Evolutionary conservation across 1,284 basidiomycete species (phyloP), one percentile per base, ranked within the genome.

Genomic region (Apiotrichum montevideense): DNA sequence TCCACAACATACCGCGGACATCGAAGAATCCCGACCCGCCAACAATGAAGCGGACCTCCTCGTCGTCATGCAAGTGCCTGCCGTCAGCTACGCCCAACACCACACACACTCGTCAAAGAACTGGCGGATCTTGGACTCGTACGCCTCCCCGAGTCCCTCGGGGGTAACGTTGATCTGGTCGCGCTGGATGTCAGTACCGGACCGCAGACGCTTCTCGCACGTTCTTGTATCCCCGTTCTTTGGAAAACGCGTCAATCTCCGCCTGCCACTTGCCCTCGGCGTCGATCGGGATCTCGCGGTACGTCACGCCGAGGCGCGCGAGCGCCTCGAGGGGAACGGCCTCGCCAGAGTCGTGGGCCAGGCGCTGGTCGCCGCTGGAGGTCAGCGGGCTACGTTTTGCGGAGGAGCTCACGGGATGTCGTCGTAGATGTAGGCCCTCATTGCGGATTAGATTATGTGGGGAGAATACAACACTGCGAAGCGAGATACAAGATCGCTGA

Each of bases 11-110:
- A 86, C 87, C 86, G 59, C 88, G 81, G 35, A 91, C 81, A 62
- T 92, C 90, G 67, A 93, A 94, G 79, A 84, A 95, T 0, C 90
- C 90, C 46, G 83, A 84, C 6, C 90, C 91, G 1, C 82, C 80
- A 43, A 88, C 79, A 63, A 93, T 85, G 70, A 88, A 95, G 14
- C 90, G 81, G 65, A 92, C 92, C 76, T 93, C 90, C 72, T 93
- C 90, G 65, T 93, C 90, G 74, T 93, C 89, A 66, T 93, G 90
- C 77, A 93, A 81, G 66, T 92, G 89, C 68, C 87, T 89, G 57
- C 15, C 7, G 59, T 56, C 35, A 60, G 54, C 40, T 9, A 13
- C 11, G 7, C 41, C 29, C 21, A 21, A 15, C 2, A 9, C 37
- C 37, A 6, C 51, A 76, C 85, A 65, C 63, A 89, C 87, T 90